Percentiles rank a stretch among this genome's conserved stretches.
These are phyloP conservation scores for Hyphopichia wangnamkhiaoensis DNA, from an alignment of 1,139 yeast species.

Conservation along the genomic window DNA sequence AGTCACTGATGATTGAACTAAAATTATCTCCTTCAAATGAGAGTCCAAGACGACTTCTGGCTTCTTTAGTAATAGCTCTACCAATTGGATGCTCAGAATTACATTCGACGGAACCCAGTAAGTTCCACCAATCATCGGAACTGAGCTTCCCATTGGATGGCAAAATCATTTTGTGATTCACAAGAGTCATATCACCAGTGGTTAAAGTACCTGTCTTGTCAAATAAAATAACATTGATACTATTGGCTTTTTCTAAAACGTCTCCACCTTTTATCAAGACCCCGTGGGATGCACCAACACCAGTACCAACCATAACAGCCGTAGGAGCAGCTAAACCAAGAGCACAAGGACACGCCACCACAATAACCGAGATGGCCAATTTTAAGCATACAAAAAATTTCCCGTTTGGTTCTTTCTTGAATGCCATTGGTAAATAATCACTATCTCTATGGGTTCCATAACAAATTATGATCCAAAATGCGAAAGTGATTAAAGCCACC, in stretches of 20 bases:
- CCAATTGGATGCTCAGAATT: conserved; percentile 91
- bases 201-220: conserved; percentile 98
- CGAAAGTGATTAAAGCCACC: conserved; percentile 65
- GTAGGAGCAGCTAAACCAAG: conserved; percentile 97
- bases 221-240: conserved; percentile 69
- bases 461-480: conserved; percentile 59
- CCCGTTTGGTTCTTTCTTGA: conserved; percentile 55
- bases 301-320: conserved; percentile 98
- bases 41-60: conserved; percentile 27
- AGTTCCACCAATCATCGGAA: conserved; percentile 50
- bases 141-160: conserved; percentile 9
- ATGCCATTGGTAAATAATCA: conserved; percentile 51
- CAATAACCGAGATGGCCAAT: conserved; percentile 89
- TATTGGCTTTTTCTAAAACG: conserved; percentile 71
- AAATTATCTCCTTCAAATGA: conserved; percentile 36
- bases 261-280: conserved; percentile 93
- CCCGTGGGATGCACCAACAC: conserved; percentile 90
- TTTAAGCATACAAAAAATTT: conserved; percentile 70
- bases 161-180: conserved; percentile 19
- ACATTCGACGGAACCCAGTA: conserved; percentile 64
- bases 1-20: conserved; percentile 31
- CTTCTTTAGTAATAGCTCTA: conserved; percentile 53
- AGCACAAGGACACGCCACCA: conserved; percentile 98
- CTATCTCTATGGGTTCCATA: conserved; percentile 25
- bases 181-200: conserved; percentile 72